phyloP scores from a whole-genome alignment of 2,329 filamentous ascomycete species.

The Trichoderma breve region DNA sequence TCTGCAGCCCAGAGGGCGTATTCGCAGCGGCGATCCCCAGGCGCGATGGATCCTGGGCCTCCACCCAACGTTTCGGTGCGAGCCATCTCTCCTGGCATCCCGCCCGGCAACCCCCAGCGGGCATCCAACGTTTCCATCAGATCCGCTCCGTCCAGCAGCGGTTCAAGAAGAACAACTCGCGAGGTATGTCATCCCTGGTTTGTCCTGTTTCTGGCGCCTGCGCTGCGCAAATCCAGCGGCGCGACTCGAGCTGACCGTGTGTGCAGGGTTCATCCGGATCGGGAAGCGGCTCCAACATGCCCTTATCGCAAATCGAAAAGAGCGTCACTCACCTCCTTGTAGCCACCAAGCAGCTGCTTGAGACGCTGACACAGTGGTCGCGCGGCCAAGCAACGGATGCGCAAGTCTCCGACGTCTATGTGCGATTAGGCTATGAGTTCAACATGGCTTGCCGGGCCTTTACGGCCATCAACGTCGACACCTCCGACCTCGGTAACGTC shows the following conservation, averaged over 20 bases:
- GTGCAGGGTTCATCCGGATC: slow-evolving; percentile 47
- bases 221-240: background rate
- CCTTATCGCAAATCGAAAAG: slow-evolving; percentile 95
- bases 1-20: slow-evolving; percentile 47
- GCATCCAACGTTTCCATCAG: slow-evolving; percentile 67
- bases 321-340: slow-evolving; percentile 97
- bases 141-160: slow-evolving; percentile 44
- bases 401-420: slow-evolving; percentile 97
- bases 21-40: slow-evolving; percentile 62
- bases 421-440: slow-evolving; percentile 96
- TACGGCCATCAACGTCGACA: slow-evolving; percentile 94
- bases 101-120: slow-evolving; percentile 57
- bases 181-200: slow-evolving; percentile 30
- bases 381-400: slow-evolving; percentile 86
- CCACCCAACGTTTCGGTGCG: slow-evolving; percentile 55
- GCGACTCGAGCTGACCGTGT: slow-evolving; percentile 26
- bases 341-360: slow-evolving; percentile 94
- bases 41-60: slow-evolving; percentile 57
- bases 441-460: slow-evolving; percentile 98
- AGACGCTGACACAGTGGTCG: slow-evolving; percentile 97
- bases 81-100: slow-evolving; percentile 56
- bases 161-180: slow-evolving; percentile 34
- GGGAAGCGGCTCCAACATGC: slow-evolving; percentile 66
- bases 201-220: background rate
- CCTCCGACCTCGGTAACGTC: slow-evolving; percentile 88